A percentile compares a stretch with the other conserved stretches of the same genome.
Evolutionary conservation across 1,139 yeast genomes (phyloP).

Genomic region (Taphrina populina): DNA sequence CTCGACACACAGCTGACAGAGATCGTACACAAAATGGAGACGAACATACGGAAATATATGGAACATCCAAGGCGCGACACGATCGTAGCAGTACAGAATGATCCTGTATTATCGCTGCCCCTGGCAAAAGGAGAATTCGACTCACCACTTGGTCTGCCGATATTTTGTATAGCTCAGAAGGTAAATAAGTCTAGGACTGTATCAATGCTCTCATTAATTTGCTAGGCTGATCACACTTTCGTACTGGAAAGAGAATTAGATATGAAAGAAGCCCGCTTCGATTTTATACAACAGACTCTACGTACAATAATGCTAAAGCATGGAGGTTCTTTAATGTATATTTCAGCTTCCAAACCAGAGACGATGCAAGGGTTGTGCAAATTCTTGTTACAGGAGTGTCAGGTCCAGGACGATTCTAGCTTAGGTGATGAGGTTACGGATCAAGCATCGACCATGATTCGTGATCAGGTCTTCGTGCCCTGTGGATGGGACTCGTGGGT

Average conservation of each 20-base stretch:
- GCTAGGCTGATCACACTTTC: slow-evolving; percentile 37
- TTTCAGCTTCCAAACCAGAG: slow-evolving; percentile 5
- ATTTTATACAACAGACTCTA: slow-evolving; percentile 55
- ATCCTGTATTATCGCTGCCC: slow-evolving; percentile 39
- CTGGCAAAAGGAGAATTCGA: slow-evolving; percentile 45
- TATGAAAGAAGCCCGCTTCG: slow-evolving; percentile 44
- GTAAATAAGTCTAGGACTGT: neutral
- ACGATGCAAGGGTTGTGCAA: neutral
- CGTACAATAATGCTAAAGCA: slow-evolving; percentile 54
- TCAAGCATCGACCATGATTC: slow-evolving; percentile 43
- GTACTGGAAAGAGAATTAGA: slow-evolving; percentile 37
- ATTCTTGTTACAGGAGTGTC: slow-evolving; percentile 5
- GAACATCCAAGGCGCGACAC: slow-evolving; percentile 5
- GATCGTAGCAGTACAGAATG: neutral
- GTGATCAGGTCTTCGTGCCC: slow-evolving; percentile 50
- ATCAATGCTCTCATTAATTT: neutral
- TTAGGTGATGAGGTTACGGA: slow-evolving; percentile 23
- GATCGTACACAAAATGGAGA: neutral
- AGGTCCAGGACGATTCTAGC: slow-evolving; percentile 11
- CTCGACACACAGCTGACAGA: neutral
- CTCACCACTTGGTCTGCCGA: slow-evolving; percentile 43
- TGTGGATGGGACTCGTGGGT: slow-evolving; percentile 49
- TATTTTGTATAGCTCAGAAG: slow-evolving; percentile 42
- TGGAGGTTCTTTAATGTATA: slow-evolving; percentile 42
- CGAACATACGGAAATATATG: slow-evolving; percentile 11